Evolutionary conservation across 805 yeast genomes (phyloP), one percentile per base, ranked within the genome.

Genomic region (Yamadazyma ubonensis): DNA sequence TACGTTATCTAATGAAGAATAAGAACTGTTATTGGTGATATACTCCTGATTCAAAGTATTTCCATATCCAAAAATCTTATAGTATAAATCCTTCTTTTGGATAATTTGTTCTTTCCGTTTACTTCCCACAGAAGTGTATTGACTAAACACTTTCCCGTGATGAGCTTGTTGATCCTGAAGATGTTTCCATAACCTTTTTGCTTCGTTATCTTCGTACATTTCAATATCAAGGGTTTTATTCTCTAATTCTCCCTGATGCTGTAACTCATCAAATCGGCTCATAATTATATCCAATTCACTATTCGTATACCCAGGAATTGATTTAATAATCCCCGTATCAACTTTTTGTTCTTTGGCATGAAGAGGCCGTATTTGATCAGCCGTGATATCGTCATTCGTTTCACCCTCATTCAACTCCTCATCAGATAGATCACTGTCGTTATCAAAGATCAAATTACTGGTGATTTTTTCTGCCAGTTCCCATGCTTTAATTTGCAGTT

Each of bases 401-500:
- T 33, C 41, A 8, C 45, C 47, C 21, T 42, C 49, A 49, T 9
- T 36, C 45, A 27, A 44, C 43, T 46, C 58, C 0, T 52, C 58
- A 23, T 50, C 55, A 11, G 51, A 52, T 22, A 46, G 43, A 35
- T 55, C 63, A 18, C 55, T 52, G 11, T 54, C 53, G 34, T 53
- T 51, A 33, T 63, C 67, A 42, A 68, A 67, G 2, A 69, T 65
- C 23, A 67, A 44, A 38, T 59, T 66, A 18, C 53, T 49, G 40
- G 63, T 58, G 30, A 65, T 58, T 44, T 63, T 61, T 42, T 69
- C 73, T 1, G 72, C 73, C 19, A 65, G 58, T 44, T 69, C 73
- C 75, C 75, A 69, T 14, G 73, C 73, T 37, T 59, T 58, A 9
- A 68, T 54, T 46, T 67, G 73, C n/a, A 71, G 63, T 29, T 63